Conservation (phyloP, 1,284 basidiomycete genomes). For the Schizophyllum amplum region DNA sequence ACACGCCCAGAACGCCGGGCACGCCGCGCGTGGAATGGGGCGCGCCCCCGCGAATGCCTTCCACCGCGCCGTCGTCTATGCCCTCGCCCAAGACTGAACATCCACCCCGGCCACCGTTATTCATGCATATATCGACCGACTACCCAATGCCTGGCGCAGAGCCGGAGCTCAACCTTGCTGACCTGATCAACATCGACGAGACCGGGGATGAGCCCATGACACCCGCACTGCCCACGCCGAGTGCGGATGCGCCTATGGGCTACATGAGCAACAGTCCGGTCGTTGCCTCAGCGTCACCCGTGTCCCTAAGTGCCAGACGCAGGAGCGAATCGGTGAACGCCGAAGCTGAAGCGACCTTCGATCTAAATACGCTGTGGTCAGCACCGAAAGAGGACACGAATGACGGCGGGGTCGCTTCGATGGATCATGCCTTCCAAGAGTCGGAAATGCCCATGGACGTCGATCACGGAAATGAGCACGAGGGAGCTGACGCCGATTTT, state of each 20-base stretch:
- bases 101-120: slow-evolving; percentile 26
- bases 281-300: background rate
- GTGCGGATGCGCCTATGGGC: background rate
- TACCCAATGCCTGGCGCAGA: slow-evolving; percentile 30
- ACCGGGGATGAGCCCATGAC: slow-evolving; percentile 15
- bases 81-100: slow-evolving; percentile 18
- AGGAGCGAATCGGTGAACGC: slow-evolving; percentile 31
- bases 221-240: slow-evolving; percentile 4
- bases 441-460: slow-evolving; percentile 37
- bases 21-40: background rate
- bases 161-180: slow-evolving; percentile 62
- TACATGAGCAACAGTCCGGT: background rate
- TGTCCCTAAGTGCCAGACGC: background rate
- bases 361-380: slow-evolving; percentile 65
- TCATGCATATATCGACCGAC: slow-evolving; percentile 37
- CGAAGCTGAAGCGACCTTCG: slow-evolving; percentile 50
- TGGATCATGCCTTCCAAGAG: slow-evolving; percentile 17
- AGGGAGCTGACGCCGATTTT: slow-evolving; percentile 67
- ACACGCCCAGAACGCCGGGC: slow-evolving; percentile 29
- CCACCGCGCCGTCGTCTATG: slow-evolving; percentile 5
- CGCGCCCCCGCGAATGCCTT: too few species aligned
- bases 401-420: background rate
- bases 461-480: slow-evolving; percentile 27
- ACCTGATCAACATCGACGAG: slow-evolving; percentile 74
- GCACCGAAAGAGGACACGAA: slow-evolving; percentile 28